A percentile compares a stretch with the other conserved stretches of the same genome.
These are phyloP conservation scores for Pelargonium cotyledonis DNA, from an alignment of 441 rosid genomes.

Conservation along the genomic window DNA sequence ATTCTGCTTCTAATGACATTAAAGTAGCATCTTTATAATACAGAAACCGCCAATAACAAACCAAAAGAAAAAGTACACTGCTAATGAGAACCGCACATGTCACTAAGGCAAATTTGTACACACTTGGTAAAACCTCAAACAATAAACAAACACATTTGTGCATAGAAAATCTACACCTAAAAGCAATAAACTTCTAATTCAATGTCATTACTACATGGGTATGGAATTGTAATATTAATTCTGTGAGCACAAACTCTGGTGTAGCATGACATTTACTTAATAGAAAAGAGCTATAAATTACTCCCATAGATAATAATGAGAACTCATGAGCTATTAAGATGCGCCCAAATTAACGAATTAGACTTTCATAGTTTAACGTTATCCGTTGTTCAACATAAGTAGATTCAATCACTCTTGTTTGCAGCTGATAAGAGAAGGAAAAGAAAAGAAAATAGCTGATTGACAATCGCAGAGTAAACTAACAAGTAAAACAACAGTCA, in stretches of 20 bases:
- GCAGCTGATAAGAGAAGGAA: background rate
- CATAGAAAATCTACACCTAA: background rate
- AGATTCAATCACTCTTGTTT: background rate
- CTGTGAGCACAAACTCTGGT: too few relatives aligned
- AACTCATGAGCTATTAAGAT: background rate
- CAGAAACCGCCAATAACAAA: conserved; percentile 6
- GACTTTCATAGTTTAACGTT: background rate
- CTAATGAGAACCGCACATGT: background rate
- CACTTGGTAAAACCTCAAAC: background rate
- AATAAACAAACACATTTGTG: background rate
- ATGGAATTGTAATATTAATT: too few relatives aligned
- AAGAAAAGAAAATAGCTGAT: background rate
- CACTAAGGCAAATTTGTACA: background rate
- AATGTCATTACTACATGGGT: too few relatives aligned
- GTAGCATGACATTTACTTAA: too few relatives aligned
- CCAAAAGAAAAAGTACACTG: background rate
- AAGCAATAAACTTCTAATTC: background rate
- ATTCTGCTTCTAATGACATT: conserved; percentile 20
- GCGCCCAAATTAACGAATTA: background rate
- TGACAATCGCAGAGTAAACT: background rate
- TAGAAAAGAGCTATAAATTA: too few relatives aligned
- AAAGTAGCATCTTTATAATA: conserved; percentile 9
- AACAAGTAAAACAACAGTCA: background rate
- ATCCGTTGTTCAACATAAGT: background rate
- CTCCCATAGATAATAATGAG: too few relatives aligned